Conservation (phyloP, 2,329 filamentous ascomycete genomes). For the Aspergillus neotritici region DNA sequence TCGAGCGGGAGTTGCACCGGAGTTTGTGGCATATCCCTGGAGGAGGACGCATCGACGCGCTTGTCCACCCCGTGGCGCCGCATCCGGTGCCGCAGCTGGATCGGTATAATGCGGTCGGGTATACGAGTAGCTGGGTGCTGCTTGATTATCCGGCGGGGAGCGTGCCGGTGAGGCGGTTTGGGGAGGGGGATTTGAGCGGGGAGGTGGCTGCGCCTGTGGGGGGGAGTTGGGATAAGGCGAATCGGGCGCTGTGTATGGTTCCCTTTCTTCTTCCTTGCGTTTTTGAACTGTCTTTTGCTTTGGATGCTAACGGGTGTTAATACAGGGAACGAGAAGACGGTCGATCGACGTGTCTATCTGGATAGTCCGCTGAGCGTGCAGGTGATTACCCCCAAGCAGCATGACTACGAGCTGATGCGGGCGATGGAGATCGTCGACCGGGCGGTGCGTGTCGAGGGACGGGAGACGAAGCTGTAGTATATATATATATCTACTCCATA, state of each 20-base stretch:
- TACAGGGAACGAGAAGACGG: constrained; percentile 43
- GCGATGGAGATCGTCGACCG: constrained; percentile 51
- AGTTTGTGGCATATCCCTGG: constrained; percentile 46
- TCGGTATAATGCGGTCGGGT: constrained; percentile 57
- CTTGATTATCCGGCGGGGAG: constrained; percentile 57
- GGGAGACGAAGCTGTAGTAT: constrained; percentile 12
- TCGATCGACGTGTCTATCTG: constrained; percentile 51
- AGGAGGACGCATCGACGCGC: constrained; percentile 48
- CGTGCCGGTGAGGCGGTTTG: constrained; percentile 51
- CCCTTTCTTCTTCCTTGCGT: not conserved
- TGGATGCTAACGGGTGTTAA: constrained; percentile 3
- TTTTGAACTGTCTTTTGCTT: not conserved
- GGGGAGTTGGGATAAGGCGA: constrained; percentile 56
- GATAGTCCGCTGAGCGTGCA: constrained; percentile 53
- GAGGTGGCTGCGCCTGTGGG: constrained; percentile 39
- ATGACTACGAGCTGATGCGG: constrained; percentile 49
- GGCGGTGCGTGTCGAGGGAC: constrained; percentile 20
- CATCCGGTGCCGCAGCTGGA: constrained; percentile 60
- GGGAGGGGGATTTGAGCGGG: constrained; percentile 46
- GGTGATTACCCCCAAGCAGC: constrained; percentile 50
- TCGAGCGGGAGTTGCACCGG: constrained; percentile 53
- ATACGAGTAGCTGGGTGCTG: constrained; percentile 57
- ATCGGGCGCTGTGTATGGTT: constrained; percentile 51
- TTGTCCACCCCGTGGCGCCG: constrained; percentile 59
- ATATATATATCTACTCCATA: not conserved